These are phyloP conservation scores for Plectosphaerella plurivora DNA, from an alignment of 2,329 filamentous ascomycete genomes.

Conservation along the genomic window DNA sequence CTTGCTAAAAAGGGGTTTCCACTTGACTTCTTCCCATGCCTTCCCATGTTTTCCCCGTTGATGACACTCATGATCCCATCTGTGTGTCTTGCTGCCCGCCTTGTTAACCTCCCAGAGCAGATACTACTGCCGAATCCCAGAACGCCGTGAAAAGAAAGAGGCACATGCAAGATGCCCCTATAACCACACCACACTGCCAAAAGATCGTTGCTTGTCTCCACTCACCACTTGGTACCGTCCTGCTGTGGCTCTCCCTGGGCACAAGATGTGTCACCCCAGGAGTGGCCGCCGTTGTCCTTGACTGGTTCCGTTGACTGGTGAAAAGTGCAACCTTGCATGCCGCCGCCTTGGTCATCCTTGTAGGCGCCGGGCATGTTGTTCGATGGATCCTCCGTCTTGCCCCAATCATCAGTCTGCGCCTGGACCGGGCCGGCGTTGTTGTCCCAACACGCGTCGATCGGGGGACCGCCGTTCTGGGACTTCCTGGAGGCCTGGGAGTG, in stretches of 20 bases:
- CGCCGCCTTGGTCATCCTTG: constrained; percentile 1
- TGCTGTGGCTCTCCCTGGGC: constrained; percentile 1
- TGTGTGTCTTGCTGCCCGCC: too few relatives aligned
- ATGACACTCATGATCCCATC: too few relatives aligned
- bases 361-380: constrained; percentile 13
- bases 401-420: constrained; percentile 3
- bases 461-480: constrained; percentile 1
- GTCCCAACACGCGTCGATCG: neutral
- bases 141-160: too few relatives aligned
- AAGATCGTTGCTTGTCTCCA: too few relatives aligned
- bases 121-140: too few relatives aligned
- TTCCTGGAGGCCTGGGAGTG: constrained; percentile 5
- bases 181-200: too few relatives aligned
- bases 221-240: neutral
- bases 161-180: too few relatives aligned
- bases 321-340: neutral
- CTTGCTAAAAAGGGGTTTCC: neutral
- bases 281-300: neutral
- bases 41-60: neutral
- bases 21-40: neutral
- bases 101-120: too few relatives aligned
- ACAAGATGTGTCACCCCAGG: constrained; percentile 8
- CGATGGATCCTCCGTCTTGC: neutral
- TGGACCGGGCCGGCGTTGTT: constrained; percentile 3
- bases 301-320: neutral